A percentile compares a stretch with the other conserved stretches of the same genome.
Conservation (phyloP, 1,284 basidiomycete species). For the Puccinia triticina region DNA sequence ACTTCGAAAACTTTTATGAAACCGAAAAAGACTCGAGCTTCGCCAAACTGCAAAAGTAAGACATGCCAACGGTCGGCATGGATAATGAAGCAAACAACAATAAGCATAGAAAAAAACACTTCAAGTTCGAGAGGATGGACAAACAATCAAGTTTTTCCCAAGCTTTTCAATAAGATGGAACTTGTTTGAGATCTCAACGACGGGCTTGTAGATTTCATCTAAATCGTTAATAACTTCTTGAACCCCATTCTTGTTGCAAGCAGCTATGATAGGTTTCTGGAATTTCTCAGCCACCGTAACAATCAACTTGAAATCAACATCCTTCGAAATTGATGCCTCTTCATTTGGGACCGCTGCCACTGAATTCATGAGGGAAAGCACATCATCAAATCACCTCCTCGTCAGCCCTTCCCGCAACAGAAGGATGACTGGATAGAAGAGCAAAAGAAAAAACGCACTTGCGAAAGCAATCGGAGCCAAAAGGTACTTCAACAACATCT, state of each 20-base stretch:
- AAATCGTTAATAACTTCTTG: not conserved
- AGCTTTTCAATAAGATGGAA: conserved; percentile 1
- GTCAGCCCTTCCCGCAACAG: too few species aligned
- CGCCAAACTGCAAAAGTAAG: too few species aligned
- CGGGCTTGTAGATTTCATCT: conserved; percentile 3
- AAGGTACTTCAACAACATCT: conserved; percentile 5
- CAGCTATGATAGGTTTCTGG: not conserved
- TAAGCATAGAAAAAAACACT: not conserved
- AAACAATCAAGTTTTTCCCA: not conserved
- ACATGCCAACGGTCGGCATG: too few species aligned
- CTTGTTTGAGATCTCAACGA: not conserved
- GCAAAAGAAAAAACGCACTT: not conserved
- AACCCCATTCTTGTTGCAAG: not conserved
- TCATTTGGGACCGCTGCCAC: not conserved
- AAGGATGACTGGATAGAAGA: too few species aligned
- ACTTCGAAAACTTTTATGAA: not conserved
- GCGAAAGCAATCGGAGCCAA: not conserved
- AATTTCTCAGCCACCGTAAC: conserved; percentile 1
- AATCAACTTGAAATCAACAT: not conserved
- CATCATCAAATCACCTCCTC: too few species aligned
- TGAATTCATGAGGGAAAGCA: not conserved
- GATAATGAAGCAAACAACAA: too few species aligned
- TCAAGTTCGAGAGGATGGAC: not conserved
- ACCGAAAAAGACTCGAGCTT: conserved; percentile 10
- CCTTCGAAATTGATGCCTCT: not conserved